phyloP scores from a whole-genome alignment of 768 basidiomycete genomes.

The Cystobasidium ongulense region DNA sequence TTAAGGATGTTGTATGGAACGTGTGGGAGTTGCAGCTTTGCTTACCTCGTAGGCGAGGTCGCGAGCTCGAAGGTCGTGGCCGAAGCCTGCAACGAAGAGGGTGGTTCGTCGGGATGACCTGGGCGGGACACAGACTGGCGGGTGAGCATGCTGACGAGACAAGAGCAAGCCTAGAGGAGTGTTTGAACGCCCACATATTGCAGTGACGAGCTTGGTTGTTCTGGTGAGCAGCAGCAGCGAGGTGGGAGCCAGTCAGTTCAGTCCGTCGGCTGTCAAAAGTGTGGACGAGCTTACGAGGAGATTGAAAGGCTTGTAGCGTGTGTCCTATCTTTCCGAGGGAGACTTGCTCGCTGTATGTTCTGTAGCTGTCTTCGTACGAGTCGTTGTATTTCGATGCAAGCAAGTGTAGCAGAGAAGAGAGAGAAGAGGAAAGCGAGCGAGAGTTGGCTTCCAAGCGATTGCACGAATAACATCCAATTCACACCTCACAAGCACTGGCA shows the following conservation, averaged over 20 bases:
- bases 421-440: neutral
- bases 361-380: no score
- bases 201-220: no score
- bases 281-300: no score
- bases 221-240: no score
- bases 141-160: neutral
- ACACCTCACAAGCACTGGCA: no score
- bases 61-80: conserved; percentile 27
- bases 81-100: conserved; percentile 31
- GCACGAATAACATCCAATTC: neutral
- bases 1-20: neutral
- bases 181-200: no score
- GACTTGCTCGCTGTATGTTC: no score
- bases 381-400: neutral
- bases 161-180: no score
- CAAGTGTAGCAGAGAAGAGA: neutral
- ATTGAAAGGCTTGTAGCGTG: no score
- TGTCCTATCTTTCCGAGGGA: no score
- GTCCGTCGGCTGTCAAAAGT: no score
- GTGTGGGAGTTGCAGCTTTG: neutral
- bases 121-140: neutral
- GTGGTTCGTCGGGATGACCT: conserved; percentile 27
- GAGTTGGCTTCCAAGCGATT: neutral
- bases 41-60: conserved; percentile 30
- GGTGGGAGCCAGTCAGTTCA: no score